These are phyloP conservation scores for Aureobasidium leucospermi DNA, from an alignment of 2,329 filamentous ascomycete species.

Conservation along the genomic window DNA sequence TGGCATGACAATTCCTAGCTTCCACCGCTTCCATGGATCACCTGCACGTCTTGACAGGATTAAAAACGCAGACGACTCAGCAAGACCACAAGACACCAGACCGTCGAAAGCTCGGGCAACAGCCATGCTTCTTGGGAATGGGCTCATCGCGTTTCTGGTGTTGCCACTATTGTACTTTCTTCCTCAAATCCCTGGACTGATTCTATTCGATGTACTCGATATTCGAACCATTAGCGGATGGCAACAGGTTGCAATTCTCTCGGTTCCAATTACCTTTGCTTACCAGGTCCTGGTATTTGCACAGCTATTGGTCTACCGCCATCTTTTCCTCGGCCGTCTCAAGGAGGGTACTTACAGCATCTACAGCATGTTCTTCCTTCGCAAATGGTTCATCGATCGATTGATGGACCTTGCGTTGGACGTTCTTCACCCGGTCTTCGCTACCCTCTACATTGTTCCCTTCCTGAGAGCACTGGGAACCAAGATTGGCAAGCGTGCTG, in stretches of 20 bases:
- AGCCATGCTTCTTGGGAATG: not conserved
- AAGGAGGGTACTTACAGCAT: not conserved
- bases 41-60: not conserved
- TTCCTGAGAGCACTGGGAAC: not conserved
- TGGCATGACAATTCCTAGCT: not conserved
- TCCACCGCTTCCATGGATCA: not conserved
- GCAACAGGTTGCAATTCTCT: not conserved
- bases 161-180: not conserved
- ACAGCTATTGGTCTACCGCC: not conserved
- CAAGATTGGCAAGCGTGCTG: not conserved
- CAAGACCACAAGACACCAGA: not conserved
- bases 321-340: not conserved
- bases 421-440: not conserved
- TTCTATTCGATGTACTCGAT: conserved; percentile 2
- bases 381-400: not conserved
- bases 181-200: not conserved
- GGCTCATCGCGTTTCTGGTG: not conserved
- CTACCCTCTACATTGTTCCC: not conserved
- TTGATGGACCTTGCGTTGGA: not conserved
- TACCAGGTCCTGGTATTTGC: not conserved
- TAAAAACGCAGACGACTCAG: not conserved
- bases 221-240: not conserved
- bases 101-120: not conserved
- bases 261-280: not conserved
- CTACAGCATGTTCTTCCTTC: not conserved